Evolutionary conservation across 352 stramenopile genomes (phyloP), one percentile per base, ranked within the genome.

Genomic region (Pythium plurisporium): DNA sequence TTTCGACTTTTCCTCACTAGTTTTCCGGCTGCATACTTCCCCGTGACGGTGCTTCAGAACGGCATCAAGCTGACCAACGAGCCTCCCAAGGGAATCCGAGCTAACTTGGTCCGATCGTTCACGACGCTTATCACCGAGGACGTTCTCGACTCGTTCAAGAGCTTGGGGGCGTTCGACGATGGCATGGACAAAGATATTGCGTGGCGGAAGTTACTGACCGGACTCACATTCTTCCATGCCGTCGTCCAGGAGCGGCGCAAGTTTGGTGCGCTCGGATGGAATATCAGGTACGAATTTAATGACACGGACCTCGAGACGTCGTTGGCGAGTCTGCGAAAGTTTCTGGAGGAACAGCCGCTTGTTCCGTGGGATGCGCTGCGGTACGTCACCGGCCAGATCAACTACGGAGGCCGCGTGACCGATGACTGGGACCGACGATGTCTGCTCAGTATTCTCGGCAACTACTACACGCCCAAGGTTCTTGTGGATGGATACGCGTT

Each of bases 281-380:
- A 98, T 60, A 98, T 98, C 67, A 82, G 82, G 49, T 98, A 98
- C 62, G 94, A 97, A 48, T 98, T 98, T 69, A 97, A 98, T 63
- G 94, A 98, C 56, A 95, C 87, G 8, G 94, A 98, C 67, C 70
- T 98, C 6, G 91, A 98, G 74, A 98, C 93, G 23, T 96, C 85
- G 14, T 76, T 98, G 10, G 84, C 79, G 17, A 93, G 91, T 58
- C 58, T 98, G 11, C 82, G 73, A 8, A 92, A 95, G 33, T 98
- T 98, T 59, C 59, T 98, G 6, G 75, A 94, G 42, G 87, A 98
- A 58, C 89, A 98, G 71, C 77, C 82, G 5, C 65, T 74, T 14
- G 76, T 98, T 11, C 94, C 94, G 8, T 98, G 93, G 93, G 92
- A 97, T 56, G 94, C 94, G 2, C 70, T 98, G 37, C 78, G 86